phyloP scores from a whole-genome alignment of 2,329 filamentous ascomycete species.

The Colletotrichum plurivorum region DNA sequence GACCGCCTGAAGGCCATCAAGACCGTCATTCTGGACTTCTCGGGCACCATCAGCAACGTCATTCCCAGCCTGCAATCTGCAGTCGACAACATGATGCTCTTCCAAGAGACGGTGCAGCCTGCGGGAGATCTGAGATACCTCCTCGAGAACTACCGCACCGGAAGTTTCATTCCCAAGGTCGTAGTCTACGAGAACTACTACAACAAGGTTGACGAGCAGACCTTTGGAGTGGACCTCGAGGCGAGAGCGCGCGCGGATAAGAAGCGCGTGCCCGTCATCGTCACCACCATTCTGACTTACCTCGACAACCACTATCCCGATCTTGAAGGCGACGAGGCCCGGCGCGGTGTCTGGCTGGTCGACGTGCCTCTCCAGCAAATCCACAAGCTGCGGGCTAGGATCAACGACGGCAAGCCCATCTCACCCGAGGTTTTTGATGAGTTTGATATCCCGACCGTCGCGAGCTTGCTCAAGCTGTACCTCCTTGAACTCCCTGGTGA shows the following conservation, averaged over 20 bases:
- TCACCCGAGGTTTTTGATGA: constrained; percentile 83
- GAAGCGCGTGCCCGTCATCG: constrained; percentile 92
- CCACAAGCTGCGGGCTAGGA: constrained; percentile 83
- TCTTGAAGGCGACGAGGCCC: constrained; percentile 93
- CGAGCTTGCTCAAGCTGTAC: constrained; percentile 93
- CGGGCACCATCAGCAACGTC: constrained; percentile 96
- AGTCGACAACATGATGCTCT: constrained; percentile 98
- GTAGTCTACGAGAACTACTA: constrained; percentile 99
- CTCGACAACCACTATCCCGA: constrained; percentile 98
- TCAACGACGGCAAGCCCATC: constrained; percentile 91
- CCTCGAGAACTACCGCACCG: constrained; percentile 96
- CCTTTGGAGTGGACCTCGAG: constrained; percentile 98
- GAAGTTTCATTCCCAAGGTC: constrained; percentile 90
- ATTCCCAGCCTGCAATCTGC: constrained; percentile 96
- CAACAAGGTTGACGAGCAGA: constrained; percentile 97
- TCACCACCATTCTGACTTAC: constrained; percentile 94
- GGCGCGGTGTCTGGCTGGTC: constrained; percentile 92
- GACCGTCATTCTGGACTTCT: constrained; percentile 97
- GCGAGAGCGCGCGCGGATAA: constrained; percentile 92
- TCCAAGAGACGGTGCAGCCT: constrained; percentile 98
- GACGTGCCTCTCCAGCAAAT: constrained; percentile 90
- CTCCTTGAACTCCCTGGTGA: constrained; percentile 92
- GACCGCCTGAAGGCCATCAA: constrained; percentile 98
- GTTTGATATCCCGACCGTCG: constrained; percentile 95
- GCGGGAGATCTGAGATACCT: constrained; percentile 91